These are phyloP conservation scores for Cytospora piceae DNA, from an alignment of 2,329 filamentous ascomycete species.

Conservation along the genomic window DNA sequence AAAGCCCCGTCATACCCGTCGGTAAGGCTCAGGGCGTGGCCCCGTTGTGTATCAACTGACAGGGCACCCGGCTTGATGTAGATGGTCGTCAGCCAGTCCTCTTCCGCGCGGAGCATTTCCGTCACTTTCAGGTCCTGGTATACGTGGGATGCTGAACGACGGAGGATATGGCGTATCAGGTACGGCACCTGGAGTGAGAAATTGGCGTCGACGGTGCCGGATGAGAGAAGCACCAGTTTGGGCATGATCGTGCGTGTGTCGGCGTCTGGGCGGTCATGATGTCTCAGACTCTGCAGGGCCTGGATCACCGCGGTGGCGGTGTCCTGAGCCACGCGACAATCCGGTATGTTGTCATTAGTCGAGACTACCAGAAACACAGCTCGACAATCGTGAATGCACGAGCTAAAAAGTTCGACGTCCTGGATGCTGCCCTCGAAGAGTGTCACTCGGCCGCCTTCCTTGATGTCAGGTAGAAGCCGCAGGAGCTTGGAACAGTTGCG, in stretches of 20 bases:
- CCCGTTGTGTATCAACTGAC: conserved; percentile 42
- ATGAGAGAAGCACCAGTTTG: conserved; percentile 48
- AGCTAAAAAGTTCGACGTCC: conserved; percentile 43
- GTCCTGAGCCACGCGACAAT: conserved; percentile 44
- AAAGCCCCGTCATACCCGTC: conserved; percentile 43
- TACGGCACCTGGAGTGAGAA: conserved; percentile 39
- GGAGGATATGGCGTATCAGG: conserved; percentile 38
- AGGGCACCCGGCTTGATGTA: conserved; percentile 50
- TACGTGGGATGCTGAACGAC: conserved; percentile 40
- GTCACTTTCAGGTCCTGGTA: conserved; percentile 44
- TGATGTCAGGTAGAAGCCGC: conserved; percentile 39
- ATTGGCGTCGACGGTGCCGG: conserved; percentile 45
- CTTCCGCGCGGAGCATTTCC: conserved; percentile 42
- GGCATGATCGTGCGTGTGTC: conserved; percentile 35
- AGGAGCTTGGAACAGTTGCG: conserved; percentile 47
- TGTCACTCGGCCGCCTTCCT: conserved; percentile 39
- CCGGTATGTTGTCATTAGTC: conserved; percentile 50
- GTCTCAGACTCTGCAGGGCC: background rate
- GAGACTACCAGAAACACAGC: conserved; percentile 47
- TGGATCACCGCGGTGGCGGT: conserved; percentile 37
- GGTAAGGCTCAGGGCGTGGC: conserved; percentile 45
- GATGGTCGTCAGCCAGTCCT: conserved; percentile 43
- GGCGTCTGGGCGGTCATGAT: background rate
- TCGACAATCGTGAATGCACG: conserved; percentile 41
- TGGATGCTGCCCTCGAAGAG: conserved; percentile 48